These are phyloP conservation scores for Ascochyta clinopodiicola DNA, from an alignment of 2,329 filamentous ascomycete species.

Conservation along the genomic window DNA sequence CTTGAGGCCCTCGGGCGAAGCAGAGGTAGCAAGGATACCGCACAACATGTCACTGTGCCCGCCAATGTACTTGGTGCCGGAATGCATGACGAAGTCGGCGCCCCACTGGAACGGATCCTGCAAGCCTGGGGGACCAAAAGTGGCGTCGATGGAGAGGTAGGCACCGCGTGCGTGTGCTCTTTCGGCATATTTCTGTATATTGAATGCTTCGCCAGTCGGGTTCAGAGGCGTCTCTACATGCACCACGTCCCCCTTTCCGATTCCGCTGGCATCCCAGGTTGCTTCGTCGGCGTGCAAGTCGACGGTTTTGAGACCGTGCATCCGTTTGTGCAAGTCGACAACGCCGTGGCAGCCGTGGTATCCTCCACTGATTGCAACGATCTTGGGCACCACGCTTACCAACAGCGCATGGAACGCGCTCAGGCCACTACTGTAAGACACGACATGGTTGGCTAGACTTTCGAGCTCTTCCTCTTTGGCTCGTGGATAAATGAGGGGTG, in stretches of 20 bases:
- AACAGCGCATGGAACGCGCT: conserved; percentile 88
- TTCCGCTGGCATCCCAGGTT: conserved; percentile 68
- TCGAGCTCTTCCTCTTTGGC: conserved; percentile 24
- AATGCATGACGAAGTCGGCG: conserved; percentile 89
- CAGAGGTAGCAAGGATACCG: conserved; percentile 75
- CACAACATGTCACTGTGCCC: conserved; percentile 94
- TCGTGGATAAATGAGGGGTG: conserved; percentile 69
- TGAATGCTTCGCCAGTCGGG: conserved; percentile 80
- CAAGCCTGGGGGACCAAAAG: conserved; percentile 89
- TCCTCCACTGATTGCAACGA: conserved; percentile 80
- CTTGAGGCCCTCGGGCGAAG: conserved; percentile 34
- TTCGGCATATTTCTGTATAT: conserved; percentile 74
- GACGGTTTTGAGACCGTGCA: conserved; percentile 76
- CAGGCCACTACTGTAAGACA: conserved; percentile 86
- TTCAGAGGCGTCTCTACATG: conserved; percentile 95
- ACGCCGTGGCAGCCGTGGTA: conserved; percentile 97
- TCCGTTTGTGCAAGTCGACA: conserved; percentile 72
- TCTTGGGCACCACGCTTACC: conserved; percentile 81
- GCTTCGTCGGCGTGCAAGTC: conserved; percentile 61
- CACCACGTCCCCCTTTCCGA: conserved; percentile 81
- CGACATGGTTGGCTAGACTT: conserved; percentile 54
- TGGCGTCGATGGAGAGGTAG: conserved; percentile 83
- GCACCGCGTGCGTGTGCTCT: conserved; percentile 76
- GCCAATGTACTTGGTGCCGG: conserved; percentile 93
- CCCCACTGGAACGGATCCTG: conserved; percentile 84